These are phyloP conservation scores for Phialocephala subalpina DNA, from an alignment of 2,329 filamentous ascomycete genomes.

Conservation along the genomic window DNA sequence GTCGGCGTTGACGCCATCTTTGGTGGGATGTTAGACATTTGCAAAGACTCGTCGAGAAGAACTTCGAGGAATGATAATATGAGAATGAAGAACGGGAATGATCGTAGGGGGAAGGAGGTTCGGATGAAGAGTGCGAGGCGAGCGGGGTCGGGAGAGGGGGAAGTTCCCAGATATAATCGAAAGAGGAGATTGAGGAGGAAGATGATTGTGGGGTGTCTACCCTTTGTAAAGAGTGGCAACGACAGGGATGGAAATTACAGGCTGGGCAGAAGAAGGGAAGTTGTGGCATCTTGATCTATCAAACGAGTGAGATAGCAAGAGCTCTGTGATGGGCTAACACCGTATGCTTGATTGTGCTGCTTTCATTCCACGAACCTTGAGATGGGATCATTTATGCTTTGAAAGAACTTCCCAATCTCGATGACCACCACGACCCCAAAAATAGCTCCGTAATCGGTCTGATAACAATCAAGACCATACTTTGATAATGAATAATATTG, in stretches of 20 bases:
- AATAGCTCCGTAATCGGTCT: no score
- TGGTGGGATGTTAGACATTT: background rate
- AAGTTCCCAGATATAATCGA: no score
- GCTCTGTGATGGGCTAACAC: background rate
- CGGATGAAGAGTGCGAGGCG: background rate
- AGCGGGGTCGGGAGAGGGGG: no score
- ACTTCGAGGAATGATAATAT: background rate
- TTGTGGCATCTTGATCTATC: background rate
- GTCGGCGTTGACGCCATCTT: constrained; percentile 23
- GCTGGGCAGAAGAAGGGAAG: background rate
- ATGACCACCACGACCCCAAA: no score
- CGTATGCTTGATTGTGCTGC: no score
- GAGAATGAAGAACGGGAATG: background rate
- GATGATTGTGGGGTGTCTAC: background rate
- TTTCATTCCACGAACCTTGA: no score
- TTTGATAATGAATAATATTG: no score
- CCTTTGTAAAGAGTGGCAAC: background rate
- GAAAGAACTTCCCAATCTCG: no score
- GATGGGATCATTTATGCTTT: no score
- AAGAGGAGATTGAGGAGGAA: background rate
- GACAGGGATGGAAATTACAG: background rate
- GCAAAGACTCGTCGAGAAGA: background rate
- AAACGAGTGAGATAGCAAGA: background rate
- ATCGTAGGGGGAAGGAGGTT: background rate
- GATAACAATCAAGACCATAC: no score